phyloP scores from a whole-genome alignment of 2,329 filamentous ascomycete species.

The Sporothrix humicola region DNA sequence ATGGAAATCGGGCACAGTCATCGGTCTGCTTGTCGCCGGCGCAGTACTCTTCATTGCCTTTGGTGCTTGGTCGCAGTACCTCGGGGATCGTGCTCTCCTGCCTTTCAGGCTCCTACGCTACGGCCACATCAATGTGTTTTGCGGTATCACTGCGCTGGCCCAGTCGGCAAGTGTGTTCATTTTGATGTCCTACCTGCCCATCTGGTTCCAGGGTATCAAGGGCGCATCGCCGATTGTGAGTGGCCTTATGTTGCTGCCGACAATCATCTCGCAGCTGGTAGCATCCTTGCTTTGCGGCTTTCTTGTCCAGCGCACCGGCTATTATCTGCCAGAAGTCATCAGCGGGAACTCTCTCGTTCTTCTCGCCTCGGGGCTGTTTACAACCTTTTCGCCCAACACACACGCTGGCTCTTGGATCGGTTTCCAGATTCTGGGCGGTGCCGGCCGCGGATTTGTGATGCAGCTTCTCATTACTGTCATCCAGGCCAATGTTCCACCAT shows the following conservation, averaged over 20 bases:
- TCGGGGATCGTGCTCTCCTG: conserved; percentile 41
- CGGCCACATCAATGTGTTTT: conserved; percentile 45
- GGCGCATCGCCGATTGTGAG: conserved; percentile 41
- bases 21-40: conserved; percentile 50
- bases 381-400: conserved; percentile 57
- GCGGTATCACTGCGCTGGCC: conserved; percentile 30
- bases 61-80: conserved; percentile 50
- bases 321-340: conserved; percentile 53
- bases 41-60: conserved; percentile 43
- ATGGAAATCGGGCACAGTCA: conserved; percentile 49
- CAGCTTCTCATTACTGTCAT: conserved; percentile 52
- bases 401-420: conserved; percentile 60
- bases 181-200: conserved; percentile 44
- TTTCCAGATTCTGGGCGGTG: conserved; percentile 59
- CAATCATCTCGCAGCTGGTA: conserved; percentile 34
- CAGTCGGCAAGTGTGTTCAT: conserved; percentile 42
- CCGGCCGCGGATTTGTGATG: conserved; percentile 35
- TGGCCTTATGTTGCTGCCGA: conserved; percentile 37
- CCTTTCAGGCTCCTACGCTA: conserved; percentile 44
- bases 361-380: conserved; percentile 60
- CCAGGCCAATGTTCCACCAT: conserved; percentile 57
- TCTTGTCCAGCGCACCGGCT: conserved; percentile 45
- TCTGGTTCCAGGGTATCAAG: conserved; percentile 46
- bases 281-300: conserved; percentile 30
- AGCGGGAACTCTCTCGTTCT: conserved; percentile 47